Percentiles rank a stretch among this genome's conserved stretches.
phyloP scores from a whole-genome alignment of 2,329 filamentous ascomycete genomes.

The Leptodontidium sp. region DNA sequence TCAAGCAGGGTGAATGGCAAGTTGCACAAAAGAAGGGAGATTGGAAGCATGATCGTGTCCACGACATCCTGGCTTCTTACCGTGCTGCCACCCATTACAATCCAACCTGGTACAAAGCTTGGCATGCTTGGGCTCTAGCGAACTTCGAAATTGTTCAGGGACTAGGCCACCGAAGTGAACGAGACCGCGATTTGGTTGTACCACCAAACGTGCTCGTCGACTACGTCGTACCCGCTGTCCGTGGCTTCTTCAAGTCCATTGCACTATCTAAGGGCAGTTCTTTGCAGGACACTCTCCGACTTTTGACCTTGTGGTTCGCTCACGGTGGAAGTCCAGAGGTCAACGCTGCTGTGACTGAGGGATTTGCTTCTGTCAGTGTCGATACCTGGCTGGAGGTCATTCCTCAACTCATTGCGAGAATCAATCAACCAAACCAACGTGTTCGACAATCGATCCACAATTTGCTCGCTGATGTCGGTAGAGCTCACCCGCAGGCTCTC shows the following conservation, averaged over 20 bases:
- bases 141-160: conserved; percentile 98
- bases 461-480: conserved; percentile 88
- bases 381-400: conserved; percentile 99
- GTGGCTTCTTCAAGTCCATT: conserved; percentile 98
- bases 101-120: conserved; percentile 96
- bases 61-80: conserved; percentile 91
- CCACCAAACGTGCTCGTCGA: conserved; percentile 73
- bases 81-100: conserved; percentile 93
- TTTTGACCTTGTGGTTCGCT: conserved; percentile 95
- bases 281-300: conserved; percentile 89
- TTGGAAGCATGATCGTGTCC: conserved; percentile 86
- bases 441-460: conserved; percentile 93
- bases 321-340: conserved; percentile 91
- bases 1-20: conserved; percentile 97
- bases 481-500: conserved; percentile 92
- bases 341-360: conserved; percentile 86
- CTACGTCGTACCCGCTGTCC: conserved; percentile 92
- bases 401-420: conserved; percentile 94
- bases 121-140: conserved; percentile 97
- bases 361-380: conserved; percentile 89
- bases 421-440: conserved; percentile 91
- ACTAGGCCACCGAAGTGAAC: conserved; percentile 54
- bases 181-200: conserved; percentile 55
- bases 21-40: conserved; percentile 84
- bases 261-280: conserved; percentile 90